Percentiles rank a stretch among this genome's conserved stretches.
phyloP scores from a whole-genome alignment of 495 filamentous ascomycete genomes.

The Lasiosphaeria hispida region DNA sequence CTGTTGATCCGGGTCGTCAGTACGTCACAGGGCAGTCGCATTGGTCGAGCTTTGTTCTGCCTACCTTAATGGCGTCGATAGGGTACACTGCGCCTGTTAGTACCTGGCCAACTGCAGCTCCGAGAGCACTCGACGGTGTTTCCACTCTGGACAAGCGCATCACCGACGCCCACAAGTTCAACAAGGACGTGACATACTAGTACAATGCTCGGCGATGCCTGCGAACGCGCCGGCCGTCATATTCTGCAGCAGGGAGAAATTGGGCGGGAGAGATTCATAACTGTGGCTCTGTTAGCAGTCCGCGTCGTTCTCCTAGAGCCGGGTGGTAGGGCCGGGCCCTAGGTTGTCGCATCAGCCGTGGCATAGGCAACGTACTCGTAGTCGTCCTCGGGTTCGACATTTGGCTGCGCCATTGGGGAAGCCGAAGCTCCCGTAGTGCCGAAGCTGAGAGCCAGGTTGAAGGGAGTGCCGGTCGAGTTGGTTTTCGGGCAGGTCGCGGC shows the following conservation, averaged over 20 bases:
- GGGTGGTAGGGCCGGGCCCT: not conserved
- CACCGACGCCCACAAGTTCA: too few species aligned
- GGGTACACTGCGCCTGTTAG: slow-evolving; percentile 91
- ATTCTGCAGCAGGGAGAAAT: slow-evolving; percentile 64
- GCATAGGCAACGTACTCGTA: slow-evolving; percentile 49
- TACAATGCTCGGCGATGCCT: slow-evolving; percentile 66
- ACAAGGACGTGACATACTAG: slow-evolving; percentile 53
- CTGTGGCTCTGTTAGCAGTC: slow-evolving; percentile 30
- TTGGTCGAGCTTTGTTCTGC: slow-evolving; percentile 20
- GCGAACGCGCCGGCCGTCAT: slow-evolving; percentile 96
- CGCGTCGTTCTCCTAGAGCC: slow-evolving; percentile 17
- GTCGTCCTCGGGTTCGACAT: slow-evolving; percentile 53
- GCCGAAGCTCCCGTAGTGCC: slow-evolving; percentile 55
- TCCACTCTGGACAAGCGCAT: too few species aligned
- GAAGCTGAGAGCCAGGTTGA: slow-evolving; percentile 57
- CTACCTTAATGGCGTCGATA: slow-evolving; percentile 95
- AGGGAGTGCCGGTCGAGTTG: slow-evolving; percentile 5
- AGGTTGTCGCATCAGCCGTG: not conserved
- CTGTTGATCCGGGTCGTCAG: slow-evolving; percentile 47
- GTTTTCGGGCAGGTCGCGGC: not conserved
- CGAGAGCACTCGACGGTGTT: not conserved
- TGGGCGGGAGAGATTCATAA: slow-evolving; percentile 59
- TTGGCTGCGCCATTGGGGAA: slow-evolving; percentile 57
- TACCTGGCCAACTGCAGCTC: not conserved
- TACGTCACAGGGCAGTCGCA: not conserved